Percentiles rank a stretch among this genome's conserved stretches.
Conservation (phyloP, 2,329 filamentous ascomycete species). For the Ophiosphaerella narmari region DNA sequence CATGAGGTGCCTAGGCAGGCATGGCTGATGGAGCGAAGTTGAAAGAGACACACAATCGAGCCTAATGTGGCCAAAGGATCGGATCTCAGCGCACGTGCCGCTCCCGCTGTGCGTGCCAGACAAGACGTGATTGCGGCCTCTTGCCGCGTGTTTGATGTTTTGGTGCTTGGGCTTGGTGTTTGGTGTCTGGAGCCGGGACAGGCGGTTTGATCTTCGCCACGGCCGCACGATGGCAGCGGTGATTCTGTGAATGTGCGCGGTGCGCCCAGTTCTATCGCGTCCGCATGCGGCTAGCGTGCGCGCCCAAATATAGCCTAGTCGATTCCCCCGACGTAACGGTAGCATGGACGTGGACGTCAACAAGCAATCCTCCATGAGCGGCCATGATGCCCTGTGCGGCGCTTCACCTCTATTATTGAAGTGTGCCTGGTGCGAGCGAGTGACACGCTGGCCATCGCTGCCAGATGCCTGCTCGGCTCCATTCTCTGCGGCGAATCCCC, state of each 20-base stretch:
- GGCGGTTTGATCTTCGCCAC: slow-evolving; percentile 11
- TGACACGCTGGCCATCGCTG: slow-evolving; percentile 19
- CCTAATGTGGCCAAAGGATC: neutral
- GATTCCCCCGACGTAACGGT: slow-evolving; percentile 36
- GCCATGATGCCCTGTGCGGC: slow-evolving; percentile 31
- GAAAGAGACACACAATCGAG: slow-evolving; percentile 2
- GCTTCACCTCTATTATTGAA: slow-evolving; percentile 15
- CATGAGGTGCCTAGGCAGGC: too few species aligned
- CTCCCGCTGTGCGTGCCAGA: neutral
- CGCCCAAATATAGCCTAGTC: slow-evolving; percentile 26
- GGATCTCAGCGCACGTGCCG: slow-evolving; percentile 16
- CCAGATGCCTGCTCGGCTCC: slow-evolving; percentile 13
- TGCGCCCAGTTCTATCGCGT: slow-evolving; percentile 15
- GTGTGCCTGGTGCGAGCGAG: slow-evolving; percentile 25
- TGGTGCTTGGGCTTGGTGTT: too few species aligned
- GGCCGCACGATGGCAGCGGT: slow-evolving; percentile 15
- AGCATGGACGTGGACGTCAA: slow-evolving; percentile 32
- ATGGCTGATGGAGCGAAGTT: slow-evolving; percentile 3
- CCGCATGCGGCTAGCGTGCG: slow-evolving; percentile 15
- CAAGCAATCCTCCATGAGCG: slow-evolving; percentile 32
- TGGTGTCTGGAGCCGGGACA: too few species aligned
- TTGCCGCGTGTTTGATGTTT: too few species aligned
- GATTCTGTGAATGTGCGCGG: slow-evolving; percentile 34
- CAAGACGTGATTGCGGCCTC: too few species aligned
- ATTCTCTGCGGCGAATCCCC: slow-evolving; percentile 9